Evolutionary conservation across 805 yeast species (phyloP).

Genomic region (Candida nonsorbophila): DNA sequence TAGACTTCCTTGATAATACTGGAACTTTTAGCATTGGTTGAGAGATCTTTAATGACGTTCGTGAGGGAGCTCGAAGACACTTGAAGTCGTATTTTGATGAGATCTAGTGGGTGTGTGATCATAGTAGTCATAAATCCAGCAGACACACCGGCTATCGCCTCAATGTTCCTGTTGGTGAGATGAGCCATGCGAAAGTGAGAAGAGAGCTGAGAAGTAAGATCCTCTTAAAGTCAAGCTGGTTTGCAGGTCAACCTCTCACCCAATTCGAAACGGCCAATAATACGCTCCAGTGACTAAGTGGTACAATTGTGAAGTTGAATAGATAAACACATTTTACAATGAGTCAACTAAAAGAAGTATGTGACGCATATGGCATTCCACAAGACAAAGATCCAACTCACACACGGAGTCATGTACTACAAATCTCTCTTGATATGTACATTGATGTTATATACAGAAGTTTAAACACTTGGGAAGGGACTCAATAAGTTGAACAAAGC

Average conservation of each 20-base stretch:
- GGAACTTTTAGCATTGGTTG: not conserved
- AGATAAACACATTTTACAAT: too few relatives aligned
- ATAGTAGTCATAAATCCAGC: constrained; percentile 83
- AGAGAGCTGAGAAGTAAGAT: too few relatives aligned
- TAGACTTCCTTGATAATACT: constrained; percentile 31
- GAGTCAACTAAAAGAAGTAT: too few relatives aligned
- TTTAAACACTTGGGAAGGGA: constrained; percentile 72
- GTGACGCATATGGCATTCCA: too few relatives aligned
- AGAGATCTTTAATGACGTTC: not conserved
- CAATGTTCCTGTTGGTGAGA: too few relatives aligned
- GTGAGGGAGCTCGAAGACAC: constrained; percentile 26
- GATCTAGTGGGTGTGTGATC: constrained; percentile 84
- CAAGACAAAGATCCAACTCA: too few relatives aligned
- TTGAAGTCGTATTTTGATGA: constrained; percentile 79
- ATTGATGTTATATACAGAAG: constrained; percentile 1
- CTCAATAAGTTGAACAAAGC: constrained; percentile 69
- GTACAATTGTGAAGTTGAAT: not conserved
- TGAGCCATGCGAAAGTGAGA: too few relatives aligned
- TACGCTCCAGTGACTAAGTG: too few relatives aligned
- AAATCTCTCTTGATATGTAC: constrained; percentile 1
- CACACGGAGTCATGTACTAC: not conserved
- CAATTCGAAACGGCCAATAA: too few relatives aligned
- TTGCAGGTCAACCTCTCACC: too few relatives aligned
- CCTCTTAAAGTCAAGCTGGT: too few relatives aligned
- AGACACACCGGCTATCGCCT: constrained; percentile 63